phyloP scores from a whole-genome alignment of 805 yeast species.

The Myxozyma nipponensis region DNA sequence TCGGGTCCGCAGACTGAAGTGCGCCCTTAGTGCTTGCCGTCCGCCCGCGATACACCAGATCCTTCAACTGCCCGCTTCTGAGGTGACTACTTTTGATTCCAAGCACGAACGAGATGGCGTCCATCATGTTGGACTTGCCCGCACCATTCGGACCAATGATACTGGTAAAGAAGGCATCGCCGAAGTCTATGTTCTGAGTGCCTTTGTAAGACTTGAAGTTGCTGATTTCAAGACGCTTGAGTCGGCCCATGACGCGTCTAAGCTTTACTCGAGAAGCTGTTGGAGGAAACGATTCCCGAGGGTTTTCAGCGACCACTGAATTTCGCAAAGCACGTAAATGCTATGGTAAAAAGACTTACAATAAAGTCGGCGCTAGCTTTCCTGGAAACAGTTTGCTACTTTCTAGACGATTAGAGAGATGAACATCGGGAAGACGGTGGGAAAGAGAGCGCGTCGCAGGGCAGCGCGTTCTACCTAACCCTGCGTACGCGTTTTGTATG shows the following conservation, averaged over 20 bases:
- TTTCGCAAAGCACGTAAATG: too few species aligned
- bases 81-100: constrained; percentile 76
- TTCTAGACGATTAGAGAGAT: too few species aligned
- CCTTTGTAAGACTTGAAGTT: constrained; percentile 93
- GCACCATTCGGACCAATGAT: constrained; percentile 99
- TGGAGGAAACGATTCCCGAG: too few species aligned
- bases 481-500: too few species aligned
- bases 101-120: constrained; percentile 90
- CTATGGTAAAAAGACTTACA: too few species aligned
- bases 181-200: constrained; percentile 71
- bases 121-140: constrained; percentile 96
- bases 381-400: too few species aligned
- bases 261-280: neutral
- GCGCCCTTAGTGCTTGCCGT: constrained; percentile 30
- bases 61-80: constrained; percentile 68
- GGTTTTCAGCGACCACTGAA: too few species aligned
- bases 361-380: too few species aligned
- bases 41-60: constrained; percentile 76
- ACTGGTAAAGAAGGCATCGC: constrained; percentile 71
- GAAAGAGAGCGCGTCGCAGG: too few species aligned
- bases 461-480: too few species aligned
- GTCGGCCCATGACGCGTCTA: constrained; percentile 62
- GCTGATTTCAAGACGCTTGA: constrained; percentile 69
- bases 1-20: constrained; percentile 24
- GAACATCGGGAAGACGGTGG: too few species aligned